Conservation (phyloP, 192 early-diverging fungal species). For the Coemansia sp. region DNA sequence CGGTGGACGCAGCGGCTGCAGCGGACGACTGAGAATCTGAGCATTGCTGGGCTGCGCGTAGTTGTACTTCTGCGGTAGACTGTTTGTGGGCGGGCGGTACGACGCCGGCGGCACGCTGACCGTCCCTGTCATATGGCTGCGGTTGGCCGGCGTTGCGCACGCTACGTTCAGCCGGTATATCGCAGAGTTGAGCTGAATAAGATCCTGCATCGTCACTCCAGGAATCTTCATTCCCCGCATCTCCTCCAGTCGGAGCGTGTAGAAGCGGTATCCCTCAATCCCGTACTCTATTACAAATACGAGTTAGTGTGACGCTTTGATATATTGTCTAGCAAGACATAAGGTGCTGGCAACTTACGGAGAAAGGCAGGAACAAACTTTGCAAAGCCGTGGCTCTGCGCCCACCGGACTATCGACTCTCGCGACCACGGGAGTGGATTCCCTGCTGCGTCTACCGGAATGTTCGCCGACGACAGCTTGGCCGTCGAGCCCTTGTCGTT, state of each 20-base stretch:
- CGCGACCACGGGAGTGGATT: slow-evolving; percentile 46
- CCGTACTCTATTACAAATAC: slow-evolving; percentile 31
- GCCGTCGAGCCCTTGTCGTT: slow-evolving; percentile 6
- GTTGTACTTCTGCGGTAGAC: slow-evolving; percentile 6
- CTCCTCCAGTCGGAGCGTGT: slow-evolving; percentile 41
- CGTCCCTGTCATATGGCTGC: slow-evolving; percentile 44
- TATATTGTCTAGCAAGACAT: not conserved
- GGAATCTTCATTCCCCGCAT: slow-evolving; percentile 47
- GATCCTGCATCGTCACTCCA: slow-evolving; percentile 40
- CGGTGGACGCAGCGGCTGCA: slow-evolving; percentile 43
- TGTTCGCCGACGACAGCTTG: slow-evolving; percentile 35
- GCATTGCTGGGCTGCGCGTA: slow-evolving; percentile 7
- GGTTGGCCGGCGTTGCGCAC: slow-evolving; percentile 28
- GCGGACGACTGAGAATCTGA: slow-evolving; percentile 39
- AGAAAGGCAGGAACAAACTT: slow-evolving; percentile 45
- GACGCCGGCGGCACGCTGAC: slow-evolving; percentile 7
- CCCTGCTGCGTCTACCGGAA: slow-evolving; percentile 33
- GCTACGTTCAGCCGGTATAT: slow-evolving; percentile 46
- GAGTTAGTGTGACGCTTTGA: not conserved
- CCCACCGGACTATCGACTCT: slow-evolving; percentile 47
- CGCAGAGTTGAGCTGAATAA: slow-evolving; percentile 50
- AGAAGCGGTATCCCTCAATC: slow-evolving; percentile 45
- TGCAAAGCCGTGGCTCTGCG: slow-evolving; percentile 34
- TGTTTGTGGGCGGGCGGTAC: slow-evolving; percentile 9
- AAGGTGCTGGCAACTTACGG: slow-evolving; percentile 24